Conservation (phyloP, 495 filamentous ascomycete species). For the Pseudomonodictys pantanalensis region DNA sequence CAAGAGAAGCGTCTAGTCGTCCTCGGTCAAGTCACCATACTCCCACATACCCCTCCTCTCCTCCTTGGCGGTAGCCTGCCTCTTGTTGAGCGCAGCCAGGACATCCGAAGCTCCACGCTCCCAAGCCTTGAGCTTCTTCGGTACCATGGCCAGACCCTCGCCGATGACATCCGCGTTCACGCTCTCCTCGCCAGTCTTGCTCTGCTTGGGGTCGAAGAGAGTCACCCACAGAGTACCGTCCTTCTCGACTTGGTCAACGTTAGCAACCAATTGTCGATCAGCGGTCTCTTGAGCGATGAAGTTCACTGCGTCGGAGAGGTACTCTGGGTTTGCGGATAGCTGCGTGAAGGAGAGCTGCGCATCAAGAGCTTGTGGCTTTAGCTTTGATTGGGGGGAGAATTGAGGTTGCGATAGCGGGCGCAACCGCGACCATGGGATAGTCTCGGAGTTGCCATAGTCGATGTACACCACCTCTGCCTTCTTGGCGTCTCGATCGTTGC, state of each 20-base stretch:
- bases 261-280: constrained; percentile 73
- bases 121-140: constrained; percentile 83
- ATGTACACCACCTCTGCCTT: constrained; percentile 88
- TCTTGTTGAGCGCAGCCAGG: constrained; percentile 62
- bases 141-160: constrained; percentile 85
- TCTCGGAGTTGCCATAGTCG: constrained; percentile 94
- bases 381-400: constrained; percentile 67
- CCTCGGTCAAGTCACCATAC: constrained; percentile 92
- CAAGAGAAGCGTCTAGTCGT: constrained; percentile 50
- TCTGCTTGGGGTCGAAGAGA: constrained; percentile 72
- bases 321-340: constrained; percentile 73
- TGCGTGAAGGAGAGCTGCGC: constrained; percentile 85
- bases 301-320: constrained; percentile 71
- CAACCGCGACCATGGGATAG: constrained; percentile 75
- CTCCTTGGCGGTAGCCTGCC: constrained; percentile 71
- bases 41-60: constrained; percentile 89
- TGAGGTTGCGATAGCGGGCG: constrained; percentile 73
- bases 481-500: constrained; percentile 87
- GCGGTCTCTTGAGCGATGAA: constrained; percentile 66
- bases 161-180: constrained; percentile 80
- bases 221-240: constrained; percentile 79
- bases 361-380: constrained; percentile 83
- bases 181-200: constrained; percentile 58
- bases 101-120: constrained; percentile 72
- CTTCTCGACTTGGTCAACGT: constrained; percentile 74